Conservation (phyloP, 2,329 filamentous ascomycete genomes). For the Phoma sp. region DNA sequence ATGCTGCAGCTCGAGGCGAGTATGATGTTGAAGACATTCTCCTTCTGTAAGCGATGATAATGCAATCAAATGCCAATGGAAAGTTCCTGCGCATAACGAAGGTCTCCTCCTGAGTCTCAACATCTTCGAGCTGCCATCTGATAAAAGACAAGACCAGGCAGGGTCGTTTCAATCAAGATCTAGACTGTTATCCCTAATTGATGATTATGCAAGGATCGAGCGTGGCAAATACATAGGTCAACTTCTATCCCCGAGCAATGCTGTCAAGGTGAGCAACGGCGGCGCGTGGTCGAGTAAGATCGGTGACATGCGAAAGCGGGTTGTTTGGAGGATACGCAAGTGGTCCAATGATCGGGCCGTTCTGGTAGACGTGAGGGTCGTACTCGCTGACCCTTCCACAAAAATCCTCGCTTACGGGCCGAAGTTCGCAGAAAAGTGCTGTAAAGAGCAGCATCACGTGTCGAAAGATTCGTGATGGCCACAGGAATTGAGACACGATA, state of each 20-base stretch:
- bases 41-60: background rate
- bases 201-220: too few relatives aligned
- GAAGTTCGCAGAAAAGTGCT: slow-evolving; percentile 16
- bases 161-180: too few relatives aligned
- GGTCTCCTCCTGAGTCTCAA: too few relatives aligned
- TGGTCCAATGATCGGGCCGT: background rate
- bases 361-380: background rate
- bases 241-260: background rate
- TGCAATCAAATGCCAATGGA: too few relatives aligned
- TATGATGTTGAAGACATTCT: background rate
- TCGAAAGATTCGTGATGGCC: slow-evolving; percentile 1
- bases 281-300: background rate
- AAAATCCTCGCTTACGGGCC: slow-evolving; percentile 6
- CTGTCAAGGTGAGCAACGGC: background rate
- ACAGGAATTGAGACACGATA: background rate
- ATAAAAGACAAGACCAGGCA: too few relatives aligned
- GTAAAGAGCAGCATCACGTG: slow-evolving; percentile 12
- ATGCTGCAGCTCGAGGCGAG: background rate
- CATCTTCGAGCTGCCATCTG: too few relatives aligned
- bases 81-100: too few relatives aligned
- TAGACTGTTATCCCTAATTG: too few relatives aligned
- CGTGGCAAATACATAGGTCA: too few relatives aligned
- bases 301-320: background rate
- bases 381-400: slow-evolving; percentile 5
- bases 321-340: background rate